Evolutionary conservation across 306 rosid species (phyloP).

Genomic region (Cucurbita maxima): DNA sequence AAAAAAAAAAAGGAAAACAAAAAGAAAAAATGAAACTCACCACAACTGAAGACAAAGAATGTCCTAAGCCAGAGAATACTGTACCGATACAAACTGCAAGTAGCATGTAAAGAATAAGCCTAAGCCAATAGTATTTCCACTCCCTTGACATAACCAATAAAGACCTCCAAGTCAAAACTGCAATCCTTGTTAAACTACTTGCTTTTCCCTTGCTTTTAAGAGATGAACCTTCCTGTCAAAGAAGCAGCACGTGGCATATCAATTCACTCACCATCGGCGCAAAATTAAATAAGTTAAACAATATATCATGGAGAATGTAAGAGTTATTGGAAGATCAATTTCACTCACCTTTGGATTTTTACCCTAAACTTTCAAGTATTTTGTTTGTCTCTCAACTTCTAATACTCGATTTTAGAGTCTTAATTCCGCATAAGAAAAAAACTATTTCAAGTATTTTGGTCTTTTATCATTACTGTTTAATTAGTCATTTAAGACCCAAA

Average conservation of each 20-base stretch:
- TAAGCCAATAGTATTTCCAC: slow-evolving; percentile 97
- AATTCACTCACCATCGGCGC: not conserved
- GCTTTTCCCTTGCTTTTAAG: slow-evolving; percentile 95
- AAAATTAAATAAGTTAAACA: not conserved
- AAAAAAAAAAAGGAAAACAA: not conserved
- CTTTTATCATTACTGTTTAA: not conserved
- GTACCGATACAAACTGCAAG: slow-evolving; percentile 77
- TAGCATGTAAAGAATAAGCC: slow-evolving; percentile 82
- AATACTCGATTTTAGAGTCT: not conserved
- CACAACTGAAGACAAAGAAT: slow-evolving; percentile 86
- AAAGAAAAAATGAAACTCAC: slow-evolving; percentile 31
- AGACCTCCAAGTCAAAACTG: slow-evolving; percentile 95
- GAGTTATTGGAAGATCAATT: not conserved
- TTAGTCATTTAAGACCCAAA: not conserved
- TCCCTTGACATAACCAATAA: slow-evolving; percentile 93
- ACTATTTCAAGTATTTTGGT: not conserved
- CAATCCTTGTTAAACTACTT: slow-evolving; percentile 51
- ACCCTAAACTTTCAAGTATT: not conserved
- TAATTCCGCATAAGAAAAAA: not conserved
- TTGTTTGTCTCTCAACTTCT: not conserved
- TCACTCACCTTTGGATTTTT: not conserved
- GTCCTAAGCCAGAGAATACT: slow-evolving; percentile 84
- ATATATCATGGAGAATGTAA: not conserved
- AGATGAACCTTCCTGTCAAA: slow-evolving; percentile 75
- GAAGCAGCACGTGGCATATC: slow-evolving; percentile 17